Conservation (phyloP, 805 yeast species). For the Starmerella scarabaei region DNA sequence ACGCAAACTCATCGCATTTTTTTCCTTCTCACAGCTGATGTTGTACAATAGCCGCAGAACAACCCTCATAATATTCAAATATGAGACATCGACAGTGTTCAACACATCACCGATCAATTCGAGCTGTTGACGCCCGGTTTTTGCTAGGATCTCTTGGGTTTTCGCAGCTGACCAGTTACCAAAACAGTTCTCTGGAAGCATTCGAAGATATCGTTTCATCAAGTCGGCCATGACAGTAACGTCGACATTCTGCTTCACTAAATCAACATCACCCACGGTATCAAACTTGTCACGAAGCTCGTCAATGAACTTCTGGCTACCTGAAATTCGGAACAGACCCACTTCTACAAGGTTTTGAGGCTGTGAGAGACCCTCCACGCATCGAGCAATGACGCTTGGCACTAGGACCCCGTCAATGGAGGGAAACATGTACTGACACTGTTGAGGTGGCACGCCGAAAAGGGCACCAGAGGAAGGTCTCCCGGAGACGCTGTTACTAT, state of each 20-base stretch:
- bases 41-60: constrained; percentile 55
- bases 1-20: constrained; percentile 72
- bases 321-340: constrained; percentile 76
- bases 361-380: constrained; percentile 51
- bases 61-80: constrained; percentile 47
- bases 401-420: constrained; percentile 38
- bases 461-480: not conserved
- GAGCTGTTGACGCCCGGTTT: constrained; percentile 25
- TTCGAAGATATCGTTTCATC: constrained; percentile 68
- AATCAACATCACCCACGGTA: constrained; percentile 18
- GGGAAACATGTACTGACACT: constrained; percentile 42
- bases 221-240: constrained; percentile 80
- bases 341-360: constrained; percentile 71
- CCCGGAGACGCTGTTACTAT: too few relatives aligned
- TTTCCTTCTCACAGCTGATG: constrained; percentile 45
- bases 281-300: constrained; percentile 56
- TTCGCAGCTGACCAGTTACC: constrained; percentile 16
- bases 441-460: constrained; percentile 9
- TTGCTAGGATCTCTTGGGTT: constrained; percentile 16
- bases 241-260: constrained; percentile 31
- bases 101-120: constrained; percentile 6
- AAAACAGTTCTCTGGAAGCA: constrained; percentile 50
- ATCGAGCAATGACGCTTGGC: constrained; percentile 68
- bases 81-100: constrained; percentile 38
- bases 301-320: constrained; percentile 51